Base-by-base conservation (phyloP, 495 filamentous ascomycete genomes). In the Lepidopterella palustris region DNA sequence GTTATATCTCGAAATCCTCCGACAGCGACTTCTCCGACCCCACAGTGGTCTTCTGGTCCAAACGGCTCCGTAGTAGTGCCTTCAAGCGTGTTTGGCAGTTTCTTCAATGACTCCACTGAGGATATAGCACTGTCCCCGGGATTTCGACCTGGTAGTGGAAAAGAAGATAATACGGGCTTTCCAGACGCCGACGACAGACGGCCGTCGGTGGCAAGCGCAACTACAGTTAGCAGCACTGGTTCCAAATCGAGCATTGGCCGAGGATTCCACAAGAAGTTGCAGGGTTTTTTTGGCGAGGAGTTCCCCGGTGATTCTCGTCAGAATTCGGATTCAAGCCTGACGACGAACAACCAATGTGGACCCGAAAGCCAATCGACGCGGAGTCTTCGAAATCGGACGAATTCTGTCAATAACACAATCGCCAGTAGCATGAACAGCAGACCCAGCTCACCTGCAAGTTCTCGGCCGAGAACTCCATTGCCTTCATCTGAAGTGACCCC, bases 401-500 rank as follows among this genome's bases (percentile, higher is more conserved):
- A 89, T 71, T 93, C 89, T 21, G 83, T 88, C 13, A 68, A 71
- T 53, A 69, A 74, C 71, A 82, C 81, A 35, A 82, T 79, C 24
- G 80, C 76, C 49, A 78, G 77, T 56, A 82, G 73, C 45, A 60
- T 71, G 42, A 76, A 82, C 63, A 86, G 84, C 61, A 57, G 70
- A 35, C 68, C 73, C 40, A 74, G 78, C n/a, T 89, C 87, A 15
- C 87, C 88, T 5, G 77, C 79, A 29, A 59, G 60, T 40, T 88
- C 89, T 4, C 77, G 90, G 53, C 88, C 92, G 55, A 80, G 87
- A 45, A 92, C 85, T 20, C 89, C 92, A n/a, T 77, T 89, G 40
- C 90, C 91, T 31, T 91, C 92, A 13, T 92, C 88, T 68, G 93
- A 97, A 68, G 89, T 98, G 51, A 92, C 92, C 23, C 93, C 93